Base-by-base conservation (phyloP, 2,329 filamentous ascomycete species). In the Apiospora rasikravindrae region DNA sequence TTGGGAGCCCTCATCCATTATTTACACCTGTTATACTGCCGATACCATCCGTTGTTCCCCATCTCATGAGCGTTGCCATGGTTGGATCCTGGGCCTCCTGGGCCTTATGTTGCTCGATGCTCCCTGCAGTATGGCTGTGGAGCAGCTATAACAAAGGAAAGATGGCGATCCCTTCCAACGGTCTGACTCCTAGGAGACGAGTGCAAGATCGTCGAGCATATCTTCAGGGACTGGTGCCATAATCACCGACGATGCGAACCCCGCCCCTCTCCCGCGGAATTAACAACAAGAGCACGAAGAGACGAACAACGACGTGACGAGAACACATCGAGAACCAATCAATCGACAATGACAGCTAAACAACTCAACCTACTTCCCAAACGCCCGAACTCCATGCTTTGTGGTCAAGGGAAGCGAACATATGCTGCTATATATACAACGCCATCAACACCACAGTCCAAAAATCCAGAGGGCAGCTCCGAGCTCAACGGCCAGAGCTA, bases 21-120 rank as follows among this genome's bases (percentile, higher is more conserved):
- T 24, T 29, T 16, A 22, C 51, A 7, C 4, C 51, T 33, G 2
- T 8, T 29, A 10, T 10, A 57, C 51, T 33, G 10, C 10, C 8
- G 5, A 33, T 22, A 33, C 14, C 14, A 19, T 33, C 14, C 14
- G 8, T 33, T 19, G 19, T n/a, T n/a, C 22, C 1, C 5, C 5
- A 8, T 19, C 13, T 19, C 26, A 19, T 14, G 3, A 57, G 4
- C 51, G 14, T 57, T 26, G 14, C 51, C 26, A 57, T 57, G 51
- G 16, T 57, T 57, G 51, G 51, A 57, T 57, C 26, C 16, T 57
- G 51, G 51, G 51, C 51, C 51, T 57, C 51, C 24, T 57, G 51
- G 51, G 51, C 51, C 26, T 16, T 57, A 2, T 57, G 51, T 57
- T 57, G 26, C 14, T 33, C 51, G 26, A 57, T 57, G 51, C 26